Base-by-base conservation (phyloP, 352 stramenopile genomes). In the Globisporangium rhizosaccharum region DNA sequence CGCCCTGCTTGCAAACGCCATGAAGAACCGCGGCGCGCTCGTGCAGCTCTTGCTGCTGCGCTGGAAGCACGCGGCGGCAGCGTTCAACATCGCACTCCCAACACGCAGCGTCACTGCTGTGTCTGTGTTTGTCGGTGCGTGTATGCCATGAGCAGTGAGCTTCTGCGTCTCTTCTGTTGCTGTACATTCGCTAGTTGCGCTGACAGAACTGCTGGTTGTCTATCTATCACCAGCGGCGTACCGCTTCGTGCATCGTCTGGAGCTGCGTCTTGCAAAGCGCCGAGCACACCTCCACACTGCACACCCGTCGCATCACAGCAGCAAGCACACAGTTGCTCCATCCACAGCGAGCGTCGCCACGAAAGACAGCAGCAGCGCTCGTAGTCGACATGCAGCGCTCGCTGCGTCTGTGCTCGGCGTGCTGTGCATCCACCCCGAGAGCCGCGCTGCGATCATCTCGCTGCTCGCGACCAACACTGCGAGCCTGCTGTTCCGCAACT, bases 91-190 rank as follows among this genome's bases (percentile, higher is more conserved):
- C 10, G 11, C 42, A 8, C 17, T 51, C 28, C 79, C 76, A 4
- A 74, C 72, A n/a, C 74, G 72, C 48, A 85, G 76, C 62, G 48
- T 73, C 18, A 50, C 72, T 18, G 71, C 79, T 4, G 61, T 88
- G 28, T 74, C 74, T 9, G 54, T 88, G 17, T 87, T 88, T 63
- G 74, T 88, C 46, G 79, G 79, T 86, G 15, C 30, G 75, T 73
- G 26, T 10, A 15, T 20, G 26, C 20, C n/a, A n/a, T n/a, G n/a
- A 36, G 30, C 30, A 8, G 9, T 36, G 30, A n/a, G 28, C 28
- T 30, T 30, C 28, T 30, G 28, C 8, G 33, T 1, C 1, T 39
- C 8, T 39, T 3, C 33, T 39, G 33, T 11, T 11, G 33, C 33
- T 8, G 8, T 39, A 11, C 33, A 8, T 8, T 11, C 10, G 7